These are phyloP conservation scores for Daedalea quercina DNA, from an alignment of 768 basidiomycete genomes.

Conservation along the genomic window DNA sequence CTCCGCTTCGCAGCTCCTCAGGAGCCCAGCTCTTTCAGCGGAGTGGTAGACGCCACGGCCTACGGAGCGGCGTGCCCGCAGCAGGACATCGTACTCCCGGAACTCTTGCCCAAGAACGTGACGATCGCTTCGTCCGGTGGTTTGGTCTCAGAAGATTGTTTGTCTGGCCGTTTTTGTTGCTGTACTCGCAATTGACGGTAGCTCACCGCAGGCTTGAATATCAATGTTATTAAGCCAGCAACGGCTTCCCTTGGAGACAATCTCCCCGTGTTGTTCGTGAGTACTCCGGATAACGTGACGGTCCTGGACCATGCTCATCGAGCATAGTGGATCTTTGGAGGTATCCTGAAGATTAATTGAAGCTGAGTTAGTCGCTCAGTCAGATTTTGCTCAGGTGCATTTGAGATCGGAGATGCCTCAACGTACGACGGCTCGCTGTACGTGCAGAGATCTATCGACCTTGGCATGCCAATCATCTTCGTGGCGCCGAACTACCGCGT, in stretches of 20 bases:
- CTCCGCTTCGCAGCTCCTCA: not conserved
- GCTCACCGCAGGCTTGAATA: not conserved
- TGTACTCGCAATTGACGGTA: not conserved
- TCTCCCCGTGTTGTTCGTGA: conserved; percentile 1
- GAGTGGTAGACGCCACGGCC: not conserved
- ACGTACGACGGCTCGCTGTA: not conserved
- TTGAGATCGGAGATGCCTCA: conserved; percentile 1
- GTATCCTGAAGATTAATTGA: not conserved
- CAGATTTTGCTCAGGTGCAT: conserved; percentile 1
- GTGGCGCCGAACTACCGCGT: conserved; percentile 46
- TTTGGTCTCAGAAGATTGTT: not conserved
- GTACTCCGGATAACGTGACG: not conserved
- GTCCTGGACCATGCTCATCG: not conserved
- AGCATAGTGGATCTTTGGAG: conserved; percentile 9
- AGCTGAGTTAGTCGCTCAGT: not conserved
- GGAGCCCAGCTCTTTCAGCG: not conserved
- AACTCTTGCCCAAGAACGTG: not conserved
- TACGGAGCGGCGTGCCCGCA: conserved; percentile 2
- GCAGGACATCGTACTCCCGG: not conserved
- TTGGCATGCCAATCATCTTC: conserved; percentile 39
- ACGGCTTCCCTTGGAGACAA: not conserved
- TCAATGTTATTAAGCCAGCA: not conserved
- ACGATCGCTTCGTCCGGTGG: not conserved
- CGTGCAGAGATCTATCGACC: conserved; percentile 28
- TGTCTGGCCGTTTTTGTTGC: not conserved